Percentiles rank a stretch among this genome's conserved stretches.
These are phyloP conservation scores for Gonapodya sp. DNA, from an alignment of 192 early-diverging fungal species.

Conservation along the genomic window DNA sequence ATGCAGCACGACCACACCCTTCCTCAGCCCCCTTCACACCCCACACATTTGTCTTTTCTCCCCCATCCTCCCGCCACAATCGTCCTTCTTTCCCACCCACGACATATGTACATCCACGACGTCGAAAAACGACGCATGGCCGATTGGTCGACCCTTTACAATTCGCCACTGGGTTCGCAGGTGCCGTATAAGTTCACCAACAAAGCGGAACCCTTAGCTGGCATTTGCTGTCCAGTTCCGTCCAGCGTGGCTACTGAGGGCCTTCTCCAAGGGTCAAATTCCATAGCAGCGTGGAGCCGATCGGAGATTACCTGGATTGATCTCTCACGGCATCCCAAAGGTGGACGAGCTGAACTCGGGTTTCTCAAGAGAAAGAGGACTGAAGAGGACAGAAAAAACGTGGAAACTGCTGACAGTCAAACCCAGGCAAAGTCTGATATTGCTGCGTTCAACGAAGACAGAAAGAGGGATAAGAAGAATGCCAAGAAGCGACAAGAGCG, in stretches of 20 bases:
- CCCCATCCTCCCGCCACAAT: conserved; percentile 38
- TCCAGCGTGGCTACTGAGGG: background rate
- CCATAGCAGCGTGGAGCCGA: background rate
- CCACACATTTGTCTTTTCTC: conserved; percentile 60
- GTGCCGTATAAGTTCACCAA: background rate
- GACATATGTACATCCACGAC: conserved; percentile 74
- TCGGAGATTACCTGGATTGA: background rate
- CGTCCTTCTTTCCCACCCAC: conserved; percentile 48
- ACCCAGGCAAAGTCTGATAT: background rate
- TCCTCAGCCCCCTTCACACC: conserved; percentile 45
- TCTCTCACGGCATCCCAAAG: background rate
- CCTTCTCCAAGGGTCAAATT: background rate
- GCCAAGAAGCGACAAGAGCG: background rate
- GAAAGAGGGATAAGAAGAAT: background rate
- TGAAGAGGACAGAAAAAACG: background rate
- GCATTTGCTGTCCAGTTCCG: background rate
- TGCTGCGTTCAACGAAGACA: too few species aligned
- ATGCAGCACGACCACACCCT: conserved; percentile 54
- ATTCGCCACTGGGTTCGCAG: background rate
- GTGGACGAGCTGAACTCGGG: background rate
- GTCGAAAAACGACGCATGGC: conserved; percentile 53
- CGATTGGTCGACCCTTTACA: conserved; percentile 57
- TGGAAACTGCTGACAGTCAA: background rate
- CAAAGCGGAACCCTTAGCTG: background rate
- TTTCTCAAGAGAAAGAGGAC: background rate